A percentile compares a stretch with the other conserved stretches of the same genome.
phyloP scores from a whole-genome alignment of 306 rosid genomes.

The Abrus pulchellus region DNA sequence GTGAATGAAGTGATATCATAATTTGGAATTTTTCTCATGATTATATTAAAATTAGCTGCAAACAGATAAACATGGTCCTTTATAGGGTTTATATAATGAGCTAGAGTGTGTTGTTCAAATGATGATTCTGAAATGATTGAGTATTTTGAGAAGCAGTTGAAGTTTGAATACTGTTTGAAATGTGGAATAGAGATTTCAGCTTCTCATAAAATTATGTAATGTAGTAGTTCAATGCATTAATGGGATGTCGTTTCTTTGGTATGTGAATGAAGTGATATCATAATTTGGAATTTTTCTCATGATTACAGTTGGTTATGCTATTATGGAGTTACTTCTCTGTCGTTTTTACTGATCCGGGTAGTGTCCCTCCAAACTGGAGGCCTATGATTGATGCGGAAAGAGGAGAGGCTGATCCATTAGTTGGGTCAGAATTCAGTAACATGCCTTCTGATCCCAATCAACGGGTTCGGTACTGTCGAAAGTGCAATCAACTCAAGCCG shows the following conservation, averaged over 20 bases:
- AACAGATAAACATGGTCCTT: constrained; percentile 3
- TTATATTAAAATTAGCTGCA: constrained; percentile 33
- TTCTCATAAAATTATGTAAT: background rate
- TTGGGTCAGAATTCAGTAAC: constrained; percentile 64
- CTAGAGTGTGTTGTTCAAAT: background rate
- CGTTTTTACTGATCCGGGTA: constrained; percentile 94
- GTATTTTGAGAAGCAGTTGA: constrained; percentile 18
- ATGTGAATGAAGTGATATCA: constrained; percentile 32
- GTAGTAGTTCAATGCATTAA: background rate
- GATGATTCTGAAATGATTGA: constrained; percentile 11
- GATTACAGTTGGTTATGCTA: constrained; percentile 88
- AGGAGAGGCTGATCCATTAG: constrained; percentile 90
- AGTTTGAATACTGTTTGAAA: constrained; percentile 11
- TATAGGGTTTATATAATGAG: constrained; percentile 15
- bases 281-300: constrained; percentile 41
- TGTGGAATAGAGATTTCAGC: constrained; percentile 20
- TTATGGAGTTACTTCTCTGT: constrained; percentile 97
- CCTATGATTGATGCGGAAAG: constrained; percentile 90
- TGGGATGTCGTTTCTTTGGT: constrained; percentile 14
- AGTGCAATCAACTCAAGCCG: constrained; percentile 90
- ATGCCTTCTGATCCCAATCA: constrained; percentile 67
- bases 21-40: constrained; percentile 42
- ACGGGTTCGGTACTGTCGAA: constrained; percentile 80
- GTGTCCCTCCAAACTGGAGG: constrained; percentile 95
- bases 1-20: constrained; percentile 30